Evolutionary conservation across 2,329 filamentous ascomycete genomes (phyloP).

Genomic region (Chaetomium strumarium): DNA sequence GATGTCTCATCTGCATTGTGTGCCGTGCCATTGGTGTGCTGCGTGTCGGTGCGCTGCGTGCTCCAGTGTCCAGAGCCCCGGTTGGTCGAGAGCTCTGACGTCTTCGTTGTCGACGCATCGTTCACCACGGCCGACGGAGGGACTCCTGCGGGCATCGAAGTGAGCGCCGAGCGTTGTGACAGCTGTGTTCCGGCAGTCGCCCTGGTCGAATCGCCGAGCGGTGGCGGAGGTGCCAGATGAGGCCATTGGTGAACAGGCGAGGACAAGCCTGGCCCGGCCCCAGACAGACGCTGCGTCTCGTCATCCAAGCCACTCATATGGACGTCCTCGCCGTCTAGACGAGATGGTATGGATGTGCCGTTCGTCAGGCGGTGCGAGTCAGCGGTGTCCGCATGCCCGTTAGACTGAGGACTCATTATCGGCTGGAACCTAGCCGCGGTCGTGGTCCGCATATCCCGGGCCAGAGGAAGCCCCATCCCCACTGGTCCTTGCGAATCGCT

Average conservation of each 20-base stretch:
- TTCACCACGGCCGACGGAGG: constrained; percentile 61
- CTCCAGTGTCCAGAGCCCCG: constrained; percentile 58
- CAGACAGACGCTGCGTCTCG: constrained; percentile 40
- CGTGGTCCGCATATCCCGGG: constrained; percentile 46
- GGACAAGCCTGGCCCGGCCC: constrained; percentile 35
- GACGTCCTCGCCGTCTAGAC: constrained; percentile 48
- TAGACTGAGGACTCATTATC: constrained; percentile 52
- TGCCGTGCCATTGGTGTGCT: constrained; percentile 63
- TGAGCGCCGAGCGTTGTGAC: constrained; percentile 59
- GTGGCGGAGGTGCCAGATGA: constrained; percentile 6
- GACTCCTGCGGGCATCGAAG: constrained; percentile 50
- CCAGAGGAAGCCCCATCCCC: constrained; percentile 59
- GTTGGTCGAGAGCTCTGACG: constrained; percentile 61
- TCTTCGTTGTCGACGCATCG: constrained; percentile 92
- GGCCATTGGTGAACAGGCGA: constrained; percentile 44
- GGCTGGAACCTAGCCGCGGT: constrained; percentile 49
- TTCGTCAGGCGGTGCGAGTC: constrained; percentile 45
- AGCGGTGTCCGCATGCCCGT: constrained; percentile 45
- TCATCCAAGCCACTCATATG: constrained; percentile 56
- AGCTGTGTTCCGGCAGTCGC: constrained; percentile 48
- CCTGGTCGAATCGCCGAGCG: constrained; percentile 33
- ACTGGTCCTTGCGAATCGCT: constrained; percentile 52
- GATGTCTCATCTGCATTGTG: constrained; percentile 45
- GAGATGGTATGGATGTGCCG: constrained; percentile 47
- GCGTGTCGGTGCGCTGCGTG: constrained; percentile 63